Evolutionary conservation across 371 early-diverging fungal genomes (phyloP).

Genomic region (Rhizopus stolonifer): DNA sequence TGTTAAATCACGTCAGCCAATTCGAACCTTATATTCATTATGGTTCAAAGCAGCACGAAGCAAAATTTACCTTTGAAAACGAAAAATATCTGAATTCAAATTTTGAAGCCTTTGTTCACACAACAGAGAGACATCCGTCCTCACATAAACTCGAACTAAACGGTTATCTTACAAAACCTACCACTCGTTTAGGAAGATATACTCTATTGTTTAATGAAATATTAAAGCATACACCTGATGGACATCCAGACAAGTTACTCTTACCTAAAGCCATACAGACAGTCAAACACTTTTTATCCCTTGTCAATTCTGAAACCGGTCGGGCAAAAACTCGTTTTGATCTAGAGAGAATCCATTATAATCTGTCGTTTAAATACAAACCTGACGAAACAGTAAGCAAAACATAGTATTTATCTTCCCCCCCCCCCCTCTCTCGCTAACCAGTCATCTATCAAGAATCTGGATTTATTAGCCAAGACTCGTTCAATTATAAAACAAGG

Average conservation of each 20-base stretch:
- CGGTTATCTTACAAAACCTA: slow-evolving; percentile 82
- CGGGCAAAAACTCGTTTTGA: slow-evolving; percentile 41
- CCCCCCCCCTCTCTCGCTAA: too few species aligned
- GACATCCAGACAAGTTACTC: slow-evolving; percentile 76
- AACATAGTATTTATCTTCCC: neutral
- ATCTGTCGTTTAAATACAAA: slow-evolving; percentile 47
- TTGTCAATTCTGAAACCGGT: slow-evolving; percentile 44
- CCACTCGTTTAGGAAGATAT: slow-evolving; percentile 87
- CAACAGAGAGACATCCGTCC: slow-evolving; percentile 38
- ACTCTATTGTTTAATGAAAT: slow-evolving; percentile 88
- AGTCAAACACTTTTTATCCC: slow-evolving; percentile 71
- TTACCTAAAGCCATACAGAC: slow-evolving; percentile 71
- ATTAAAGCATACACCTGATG: slow-evolving; percentile 77
- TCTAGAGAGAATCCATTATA: slow-evolving; percentile 38
- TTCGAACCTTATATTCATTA: slow-evolving; percentile 85
- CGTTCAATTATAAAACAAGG: slow-evolving; percentile 42
- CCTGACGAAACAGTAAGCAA: slow-evolving; percentile 36
- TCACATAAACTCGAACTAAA: slow-evolving; percentile 77
- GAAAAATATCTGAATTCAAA: slow-evolving; percentile 34
- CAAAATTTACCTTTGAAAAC: slow-evolving; percentile 49
- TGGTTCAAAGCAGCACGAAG: slow-evolving; percentile 84
- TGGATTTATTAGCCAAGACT: slow-evolving; percentile 29
- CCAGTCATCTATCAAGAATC: slow-evolving; percentile 30
- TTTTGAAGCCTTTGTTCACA: slow-evolving; percentile 49
- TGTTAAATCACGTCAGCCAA: slow-evolving; percentile 66